Conservation (phyloP, 2,329 filamentous ascomycete species). For the Emydomyces testavorans region DNA sequence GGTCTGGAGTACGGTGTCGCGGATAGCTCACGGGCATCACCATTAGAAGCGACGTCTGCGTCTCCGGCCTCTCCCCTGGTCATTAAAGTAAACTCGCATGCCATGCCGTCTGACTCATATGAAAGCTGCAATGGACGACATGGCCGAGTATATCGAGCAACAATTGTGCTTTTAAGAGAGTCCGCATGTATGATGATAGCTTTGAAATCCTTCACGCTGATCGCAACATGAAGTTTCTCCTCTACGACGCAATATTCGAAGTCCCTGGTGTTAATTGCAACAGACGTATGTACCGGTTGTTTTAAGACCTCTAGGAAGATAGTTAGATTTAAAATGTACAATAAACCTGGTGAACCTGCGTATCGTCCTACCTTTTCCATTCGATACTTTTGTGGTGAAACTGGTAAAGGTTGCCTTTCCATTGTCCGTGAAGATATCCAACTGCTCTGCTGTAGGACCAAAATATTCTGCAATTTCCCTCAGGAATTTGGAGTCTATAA, state of each 20-base stretch:
- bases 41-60: slow-evolving; percentile 28
- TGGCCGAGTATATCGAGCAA: slow-evolving; percentile 48
- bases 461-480: slow-evolving; percentile 55
- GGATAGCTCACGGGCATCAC: slow-evolving; percentile 31
- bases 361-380: slow-evolving; percentile 43
- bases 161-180: slow-evolving; percentile 44
- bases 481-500: slow-evolving; percentile 45
- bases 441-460: slow-evolving; percentile 51
- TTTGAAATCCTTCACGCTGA: slow-evolving; percentile 56
- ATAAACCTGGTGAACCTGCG: background rate
- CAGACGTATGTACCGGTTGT: slow-evolving; percentile 53
- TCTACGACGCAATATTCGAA: slow-evolving; percentile 51
- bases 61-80: slow-evolving; percentile 46
- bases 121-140: slow-evolving; percentile 50
- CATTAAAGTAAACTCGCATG: slow-evolving; percentile 54
- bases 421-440: slow-evolving; percentile 50
- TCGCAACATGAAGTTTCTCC: slow-evolving; percentile 49
- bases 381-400: slow-evolving; percentile 53
- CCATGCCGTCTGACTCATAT: slow-evolving; percentile 45
- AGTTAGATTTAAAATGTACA: slow-evolving; percentile 1
- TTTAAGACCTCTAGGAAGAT: slow-evolving; percentile 46
- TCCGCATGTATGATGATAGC: slow-evolving; percentile 53
- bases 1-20: slow-evolving; percentile 30
- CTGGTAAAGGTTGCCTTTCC: slow-evolving; percentile 52
- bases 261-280: slow-evolving; percentile 50